Percentiles rank a stretch among this genome's conserved stretches.
Conservation (phyloP, 116 monocot genomes). For the Cymodocea nodosa region DNA sequence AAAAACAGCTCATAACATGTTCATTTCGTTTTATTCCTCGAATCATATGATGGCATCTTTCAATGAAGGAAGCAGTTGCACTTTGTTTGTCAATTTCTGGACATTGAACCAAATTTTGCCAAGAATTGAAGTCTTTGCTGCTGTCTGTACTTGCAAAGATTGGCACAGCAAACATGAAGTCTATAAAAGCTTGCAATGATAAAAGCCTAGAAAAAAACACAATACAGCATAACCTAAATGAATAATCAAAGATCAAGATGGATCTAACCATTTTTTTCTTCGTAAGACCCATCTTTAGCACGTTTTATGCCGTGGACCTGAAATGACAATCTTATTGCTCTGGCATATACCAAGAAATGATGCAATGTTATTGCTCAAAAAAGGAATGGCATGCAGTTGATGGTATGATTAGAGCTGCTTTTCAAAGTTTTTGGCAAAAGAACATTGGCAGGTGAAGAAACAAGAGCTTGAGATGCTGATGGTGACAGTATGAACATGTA, state of each 20-base stretch:
- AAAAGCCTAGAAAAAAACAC: background rate
- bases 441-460: too few relatives aligned
- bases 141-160: background rate
- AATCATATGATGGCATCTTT: background rate
- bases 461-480: too few relatives aligned
- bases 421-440: too few relatives aligned
- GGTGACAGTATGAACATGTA: too few relatives aligned
- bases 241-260: background rate
- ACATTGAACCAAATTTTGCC: background rate
- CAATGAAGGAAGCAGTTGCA: background rate
- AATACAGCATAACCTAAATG: background rate
- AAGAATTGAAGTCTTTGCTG: background rate
- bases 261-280: background rate
- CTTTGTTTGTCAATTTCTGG: background rate
- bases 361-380: background rate
- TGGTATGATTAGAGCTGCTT: too few relatives aligned
- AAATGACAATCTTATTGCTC: background rate
- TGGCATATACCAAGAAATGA: background rate
- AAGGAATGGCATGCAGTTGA: too few relatives aligned
- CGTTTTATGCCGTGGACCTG: background rate
- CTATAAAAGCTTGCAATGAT: background rate
- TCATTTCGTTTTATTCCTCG: background rate
- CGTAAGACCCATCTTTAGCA: background rate
- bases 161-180: conserved; percentile 1
- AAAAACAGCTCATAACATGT: background rate